Percentiles rank a stretch among this genome's conserved stretches.
These are phyloP conservation scores for Eucommia ulmoides DNA, from an alignment of 257 asterid species.

Conservation along the genomic window DNA sequence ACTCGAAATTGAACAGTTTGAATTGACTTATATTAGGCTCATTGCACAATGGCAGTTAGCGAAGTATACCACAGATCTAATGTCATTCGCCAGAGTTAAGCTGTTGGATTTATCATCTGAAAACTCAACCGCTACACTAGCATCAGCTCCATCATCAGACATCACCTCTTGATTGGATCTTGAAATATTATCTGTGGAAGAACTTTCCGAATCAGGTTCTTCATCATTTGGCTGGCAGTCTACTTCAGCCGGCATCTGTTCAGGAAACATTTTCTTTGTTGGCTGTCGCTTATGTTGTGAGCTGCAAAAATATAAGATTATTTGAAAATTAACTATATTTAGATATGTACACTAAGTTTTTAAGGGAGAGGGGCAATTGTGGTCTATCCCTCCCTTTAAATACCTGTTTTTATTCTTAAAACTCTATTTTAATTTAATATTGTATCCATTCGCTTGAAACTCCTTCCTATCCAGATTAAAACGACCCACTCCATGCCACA, in stretches of 20 bases:
- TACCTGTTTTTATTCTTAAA: background rate
- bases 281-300: constrained; percentile 50
- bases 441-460: no score
- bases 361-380: background rate
- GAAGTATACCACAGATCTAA: constrained; percentile 22
- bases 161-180: constrained; percentile 25
- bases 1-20: no score
- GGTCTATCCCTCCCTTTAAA: no score
- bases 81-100: constrained; percentile 19
- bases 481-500: no score
- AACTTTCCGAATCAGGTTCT: constrained; percentile 22
- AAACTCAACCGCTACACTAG: constrained; percentile 17
- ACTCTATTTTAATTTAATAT: no score
- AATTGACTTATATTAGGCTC: no score
- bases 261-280: constrained; percentile 38
- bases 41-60: constrained; percentile 1
- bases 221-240: constrained; percentile 26
- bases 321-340: background rate
- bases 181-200: constrained; percentile 14
- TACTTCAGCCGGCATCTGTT: constrained; percentile 24
- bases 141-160: constrained; percentile 17
- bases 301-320: constrained; percentile 33
- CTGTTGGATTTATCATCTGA: constrained; percentile 16
- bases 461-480: no score
- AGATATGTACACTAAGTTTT: background rate